A percentile compares a stretch with the other conserved stretches of the same genome.
Conservation (phyloP, 2,329 filamentous ascomycete species). For the Epichloe bromicola region DNA sequence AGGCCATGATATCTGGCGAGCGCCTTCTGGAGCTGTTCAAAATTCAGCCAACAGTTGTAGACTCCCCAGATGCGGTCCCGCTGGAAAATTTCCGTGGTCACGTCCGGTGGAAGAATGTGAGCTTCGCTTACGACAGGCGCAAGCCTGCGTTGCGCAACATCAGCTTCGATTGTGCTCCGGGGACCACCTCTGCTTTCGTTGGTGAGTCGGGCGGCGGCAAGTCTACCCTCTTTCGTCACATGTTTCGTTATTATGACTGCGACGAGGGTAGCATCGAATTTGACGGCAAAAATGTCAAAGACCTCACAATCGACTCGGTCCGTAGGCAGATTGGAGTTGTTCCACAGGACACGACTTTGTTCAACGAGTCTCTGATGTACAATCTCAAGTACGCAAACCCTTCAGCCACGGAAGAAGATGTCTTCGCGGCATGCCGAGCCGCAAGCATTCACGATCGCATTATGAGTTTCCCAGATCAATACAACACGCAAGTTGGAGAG, state of each 20-base stretch:
- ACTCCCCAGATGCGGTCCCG: slow-evolving; percentile 50
- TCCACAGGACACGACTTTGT: slow-evolving; percentile 88
- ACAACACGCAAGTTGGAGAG: slow-evolving; percentile 83
- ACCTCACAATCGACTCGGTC: slow-evolving; percentile 87
- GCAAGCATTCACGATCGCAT: slow-evolving; percentile 92
- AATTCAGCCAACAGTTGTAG: slow-evolving; percentile 82
- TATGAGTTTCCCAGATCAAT: slow-evolving; percentile 74
- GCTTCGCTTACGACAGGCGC: slow-evolving; percentile 79
- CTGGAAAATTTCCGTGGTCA: slow-evolving; percentile 63
- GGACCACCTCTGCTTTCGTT: slow-evolving; percentile 89
- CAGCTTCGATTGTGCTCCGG: slow-evolving; percentile 73
- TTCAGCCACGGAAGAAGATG: slow-evolving; percentile 64
- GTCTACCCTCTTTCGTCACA: slow-evolving; percentile 86
- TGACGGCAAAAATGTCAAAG: slow-evolving; percentile 72
- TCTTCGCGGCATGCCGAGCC: slow-evolving; percentile 69
- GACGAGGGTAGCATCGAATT: slow-evolving; percentile 68
- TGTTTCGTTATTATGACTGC: slow-evolving; percentile 94
- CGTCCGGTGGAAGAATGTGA: slow-evolving; percentile 77
- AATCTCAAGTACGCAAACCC: slow-evolving; percentile 86
- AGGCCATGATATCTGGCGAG: slow-evolving; percentile 94
- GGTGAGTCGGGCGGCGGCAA: slow-evolving; percentile 96
- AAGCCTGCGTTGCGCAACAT: slow-evolving; percentile 76
- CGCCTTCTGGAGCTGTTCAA: slow-evolving; percentile 92
- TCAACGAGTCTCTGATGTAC: slow-evolving; percentile 92
- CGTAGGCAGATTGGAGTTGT: slow-evolving; percentile 87